phyloP scores from a whole-genome alignment of 2,329 filamentous ascomycete species.

The Periconia sp. region DNA sequence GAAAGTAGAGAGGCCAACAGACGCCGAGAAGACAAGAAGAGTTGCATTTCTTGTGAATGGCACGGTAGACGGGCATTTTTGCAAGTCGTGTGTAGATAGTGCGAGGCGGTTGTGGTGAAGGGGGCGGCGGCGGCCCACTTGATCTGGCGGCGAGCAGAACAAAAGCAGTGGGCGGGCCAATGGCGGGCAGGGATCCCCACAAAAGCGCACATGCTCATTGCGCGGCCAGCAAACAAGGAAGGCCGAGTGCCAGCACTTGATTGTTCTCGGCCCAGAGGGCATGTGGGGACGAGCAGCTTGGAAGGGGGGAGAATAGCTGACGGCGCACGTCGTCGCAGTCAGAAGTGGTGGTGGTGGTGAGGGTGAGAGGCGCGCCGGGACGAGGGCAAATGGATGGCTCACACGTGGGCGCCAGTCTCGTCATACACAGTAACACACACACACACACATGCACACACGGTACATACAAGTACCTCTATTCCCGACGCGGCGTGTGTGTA shows the following conservation, averaged over 20 bases:
- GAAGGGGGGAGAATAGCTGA: no score
- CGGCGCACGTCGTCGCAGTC: no score
- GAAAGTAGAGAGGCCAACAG: background rate
- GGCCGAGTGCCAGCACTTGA: slow-evolving; percentile 2
- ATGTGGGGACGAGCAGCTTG: no score
- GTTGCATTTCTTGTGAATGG: no score
- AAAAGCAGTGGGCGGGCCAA: background rate
- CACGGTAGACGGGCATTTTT: background rate
- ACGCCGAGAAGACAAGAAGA: no score
- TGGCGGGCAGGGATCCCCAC: slow-evolving; percentile 27
- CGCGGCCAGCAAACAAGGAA: slow-evolving; percentile 25
- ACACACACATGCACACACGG: no score
- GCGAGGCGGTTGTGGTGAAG: no score
- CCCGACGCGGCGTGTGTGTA: no score
- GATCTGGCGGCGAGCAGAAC: slow-evolving; percentile 7
- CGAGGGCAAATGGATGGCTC: slow-evolving; percentile 21
- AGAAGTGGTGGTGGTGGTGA: background rate
- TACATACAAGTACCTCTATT: no score
- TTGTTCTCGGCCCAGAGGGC: no score
- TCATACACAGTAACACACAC: background rate
- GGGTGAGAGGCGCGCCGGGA: background rate
- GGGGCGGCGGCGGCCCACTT: no score
- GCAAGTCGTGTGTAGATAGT: no score
- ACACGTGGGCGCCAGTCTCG: slow-evolving; percentile 20
- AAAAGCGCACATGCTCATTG: slow-evolving; percentile 36